A percentile compares a stretch with the other conserved stretches of the same genome.
Conservation (phyloP, 2,329 filamentous ascomycete species). For the Teratosphaeria zuluensis region DNA sequence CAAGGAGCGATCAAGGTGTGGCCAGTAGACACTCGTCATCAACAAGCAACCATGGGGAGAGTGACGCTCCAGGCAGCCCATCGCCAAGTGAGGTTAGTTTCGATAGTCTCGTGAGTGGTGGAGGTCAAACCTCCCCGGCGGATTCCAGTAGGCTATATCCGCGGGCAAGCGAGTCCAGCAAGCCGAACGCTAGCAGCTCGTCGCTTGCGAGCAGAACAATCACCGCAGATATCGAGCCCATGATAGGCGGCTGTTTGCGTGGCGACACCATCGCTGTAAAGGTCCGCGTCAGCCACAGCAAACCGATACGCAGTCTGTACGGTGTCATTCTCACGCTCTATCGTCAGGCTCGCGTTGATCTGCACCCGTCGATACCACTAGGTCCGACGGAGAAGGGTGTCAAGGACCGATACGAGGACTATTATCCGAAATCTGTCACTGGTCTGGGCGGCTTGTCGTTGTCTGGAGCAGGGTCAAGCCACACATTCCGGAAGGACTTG, state of each 20-base stretch:
- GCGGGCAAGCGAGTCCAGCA: slow-evolving; percentile 19
- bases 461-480: slow-evolving; percentile 75
- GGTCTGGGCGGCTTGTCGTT: slow-evolving; percentile 79
- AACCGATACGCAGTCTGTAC: slow-evolving; percentile 79
- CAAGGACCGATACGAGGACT: slow-evolving; percentile 67
- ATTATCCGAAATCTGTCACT: slow-evolving; percentile 77
- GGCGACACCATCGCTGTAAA: slow-evolving; percentile 75
- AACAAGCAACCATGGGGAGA: slow-evolving; percentile 19
- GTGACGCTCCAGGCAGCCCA: slow-evolving; percentile 30
- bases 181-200: slow-evolving; percentile 42
- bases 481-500: slow-evolving; percentile 91
- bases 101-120: slow-evolving; percentile 24
- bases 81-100: slow-evolving; percentile 40
- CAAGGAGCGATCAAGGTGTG: slow-evolving; percentile 13
- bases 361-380: slow-evolving; percentile 55
- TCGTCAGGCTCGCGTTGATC: slow-evolving; percentile 82
- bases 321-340: slow-evolving; percentile 91
- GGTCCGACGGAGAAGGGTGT: slow-evolving; percentile 55
- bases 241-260: slow-evolving; percentile 73
- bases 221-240: slow-evolving; percentile 72
- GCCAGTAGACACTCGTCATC: slow-evolving; percentile 19
- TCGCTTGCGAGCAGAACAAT: slow-evolving; percentile 66
- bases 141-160: slow-evolving; percentile 7
- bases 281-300: slow-evolving; percentile 78
- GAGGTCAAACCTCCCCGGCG: not conserved